Base-by-base conservation (phyloP, 805 yeast genomes). In the Sugiyamaella qingdaonensis region DNA sequence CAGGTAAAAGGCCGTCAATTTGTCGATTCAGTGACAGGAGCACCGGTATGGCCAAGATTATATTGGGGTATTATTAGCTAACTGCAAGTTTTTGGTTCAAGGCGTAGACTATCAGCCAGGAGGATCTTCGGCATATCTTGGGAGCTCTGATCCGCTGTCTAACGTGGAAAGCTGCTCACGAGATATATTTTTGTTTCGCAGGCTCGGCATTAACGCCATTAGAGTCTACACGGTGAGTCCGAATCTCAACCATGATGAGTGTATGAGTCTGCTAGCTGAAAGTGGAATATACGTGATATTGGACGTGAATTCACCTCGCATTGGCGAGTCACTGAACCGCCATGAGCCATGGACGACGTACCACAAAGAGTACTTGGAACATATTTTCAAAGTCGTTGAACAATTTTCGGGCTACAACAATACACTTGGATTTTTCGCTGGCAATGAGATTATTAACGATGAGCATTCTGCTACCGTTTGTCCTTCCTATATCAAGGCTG, bases 41-140 rank as follows among this genome's bases (percentile, higher is more conserved):
- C 84, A 55, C 91, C 91, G 8, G 88, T 83, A 76, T 48, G 78
- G 7, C 7, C 29, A 24, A 24, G 29, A n/a, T 21, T 31, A 10
- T 14, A 5, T 5, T 5, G 2, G 4, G 7, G 29, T 31, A 9
- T 8, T 14, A 16, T 10, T 10, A 5, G 36, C 37, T 31, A 31
- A 45, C n/a, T 32, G n/a, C 11, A 49, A 83, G 82, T 91, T 92
- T 64, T 84, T 77, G 61, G 77, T 91, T 35, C 84, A 80, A 68
- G 98, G 98, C 16, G 86, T 92, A 1, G 98, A 92, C 68, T 91
- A 91, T 65, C 97, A 92, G 64, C 97, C 97, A 0, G 97, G 97
- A 9, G 98, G 97, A 0, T 84, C 96, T 0, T 84, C 96, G 0
- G 91, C 84, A 1, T 67, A 64, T 50, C 0, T 83, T 82, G 21